Base-by-base conservation (phyloP, 331 rosid genomes). In the Malus hybrid region DNA sequence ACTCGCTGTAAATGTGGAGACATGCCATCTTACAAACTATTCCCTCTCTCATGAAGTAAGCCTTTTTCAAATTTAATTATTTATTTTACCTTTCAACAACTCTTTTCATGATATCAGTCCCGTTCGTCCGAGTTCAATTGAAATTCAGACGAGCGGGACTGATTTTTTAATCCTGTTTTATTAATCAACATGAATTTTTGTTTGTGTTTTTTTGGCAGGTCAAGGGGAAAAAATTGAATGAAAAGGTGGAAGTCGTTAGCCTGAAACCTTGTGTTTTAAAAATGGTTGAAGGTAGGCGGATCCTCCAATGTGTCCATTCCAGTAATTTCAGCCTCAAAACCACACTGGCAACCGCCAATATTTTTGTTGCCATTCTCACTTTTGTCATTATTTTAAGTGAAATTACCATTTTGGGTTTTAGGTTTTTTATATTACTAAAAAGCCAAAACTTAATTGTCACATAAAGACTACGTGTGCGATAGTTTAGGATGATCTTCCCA, bases 251-350 rank as follows among this genome's bases (percentile, higher is more conserved):
- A 67, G 85, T 87, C 77, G 89, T 78, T 81, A 67, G 74, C 65
- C 90, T 94, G 20, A 94, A 94, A 85, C 99, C 99, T 15, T 92
- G 92, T 84, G 12, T 86, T 76, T 79, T 94, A 71, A 88, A 80
- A 85, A 82, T 94, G 85, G 96, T 92, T 90, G 96, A 94, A 87
- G 99, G 99, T 94, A 81, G 94, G 98, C 86, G 85, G 62, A 83
- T 61, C 65, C 52, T 31, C 62, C 67, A 19, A 10, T 42, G 5
- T 55, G 16, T 11, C 29, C 65, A 59, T 18, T 19, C 48, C 61
- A 13, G 50, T 66, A 29, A 52, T 48, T 34, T 29, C 60, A 18
- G 42, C 67, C 1, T 29, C 77, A 63, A 42, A 42, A 63, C 65
- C 29, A 10, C 13, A 52, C 71, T 50, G 71, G 19, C 71, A 74